These are phyloP conservation scores for Podila minutissima DNA, from an alignment of 192 early-diverging fungal species.

Conservation along the genomic window DNA sequence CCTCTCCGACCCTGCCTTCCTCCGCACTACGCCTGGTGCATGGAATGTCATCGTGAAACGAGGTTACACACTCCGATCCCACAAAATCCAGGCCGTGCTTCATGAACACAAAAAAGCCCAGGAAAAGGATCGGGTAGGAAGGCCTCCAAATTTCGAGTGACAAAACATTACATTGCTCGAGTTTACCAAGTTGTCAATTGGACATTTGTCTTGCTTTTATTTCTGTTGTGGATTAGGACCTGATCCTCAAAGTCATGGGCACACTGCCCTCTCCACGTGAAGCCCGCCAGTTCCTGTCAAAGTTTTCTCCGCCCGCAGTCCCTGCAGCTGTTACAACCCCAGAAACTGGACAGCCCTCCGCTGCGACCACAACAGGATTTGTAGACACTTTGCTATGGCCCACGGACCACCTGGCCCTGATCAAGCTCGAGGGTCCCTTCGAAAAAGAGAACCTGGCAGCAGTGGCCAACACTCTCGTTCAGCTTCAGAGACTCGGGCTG, in stretches of 20 bases:
- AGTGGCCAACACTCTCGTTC: constrained; percentile 67
- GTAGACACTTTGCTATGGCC: constrained; percentile 54
- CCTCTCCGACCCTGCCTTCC: not conserved
- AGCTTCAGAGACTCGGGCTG: constrained; percentile 72
- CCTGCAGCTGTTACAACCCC: not conserved
- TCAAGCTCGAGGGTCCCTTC: constrained; percentile 65
- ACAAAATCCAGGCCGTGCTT: constrained; percentile 36
- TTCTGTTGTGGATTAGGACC: constrained; percentile 48
- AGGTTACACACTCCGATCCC: constrained; percentile 20
- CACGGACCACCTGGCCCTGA: constrained; percentile 65
- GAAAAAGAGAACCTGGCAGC: constrained; percentile 40
- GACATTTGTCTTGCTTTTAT: too few species aligned
- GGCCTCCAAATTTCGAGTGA: not conserved
- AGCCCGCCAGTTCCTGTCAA: constrained; percentile 67
- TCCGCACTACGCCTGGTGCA: not conserved
- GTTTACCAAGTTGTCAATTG: too few species aligned
- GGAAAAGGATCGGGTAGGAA: constrained; percentile 47
- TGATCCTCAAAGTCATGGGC: constrained; percentile 70
- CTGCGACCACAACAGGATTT: constrained; percentile 29
- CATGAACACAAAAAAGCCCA: constrained; percentile 21
- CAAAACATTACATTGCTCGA: not conserved
- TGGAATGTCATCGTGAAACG: constrained; percentile 5
- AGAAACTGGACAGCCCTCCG: constrained; percentile 5
- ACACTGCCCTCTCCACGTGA: constrained; percentile 71
- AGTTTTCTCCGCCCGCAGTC: constrained; percentile 50